Evolutionary conservation across 2,329 filamentous ascomycete genomes (phyloP).

Genomic region (Aspergillus luchuensis): DNA sequence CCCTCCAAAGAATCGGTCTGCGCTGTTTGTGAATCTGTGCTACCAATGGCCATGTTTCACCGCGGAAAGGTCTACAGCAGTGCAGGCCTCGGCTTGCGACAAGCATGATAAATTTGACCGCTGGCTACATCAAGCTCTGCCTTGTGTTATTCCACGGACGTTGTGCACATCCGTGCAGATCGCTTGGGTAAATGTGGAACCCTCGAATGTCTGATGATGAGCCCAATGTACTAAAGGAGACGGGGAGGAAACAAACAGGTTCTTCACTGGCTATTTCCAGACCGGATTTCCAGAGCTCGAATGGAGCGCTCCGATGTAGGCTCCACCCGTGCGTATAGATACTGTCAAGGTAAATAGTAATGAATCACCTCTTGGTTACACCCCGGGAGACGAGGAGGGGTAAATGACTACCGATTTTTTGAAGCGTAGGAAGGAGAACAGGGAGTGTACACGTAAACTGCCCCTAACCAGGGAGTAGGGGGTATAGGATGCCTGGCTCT

Average conservation of each 20-base stretch:
- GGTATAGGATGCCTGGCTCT: neutral
- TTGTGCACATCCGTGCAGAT: neutral
- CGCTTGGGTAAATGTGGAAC: neutral
- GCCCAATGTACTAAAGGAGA: neutral
- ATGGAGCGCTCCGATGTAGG: neutral
- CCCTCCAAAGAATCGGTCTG: neutral
- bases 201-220: neutral
- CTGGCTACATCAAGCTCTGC: neutral
- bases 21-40: neutral
- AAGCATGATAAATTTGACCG: neutral
- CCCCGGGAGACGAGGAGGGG: neutral
- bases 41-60: constrained; percentile 6
- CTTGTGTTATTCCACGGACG: neutral
- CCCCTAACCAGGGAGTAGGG: neutral
- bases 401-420: neutral
- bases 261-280: neutral
- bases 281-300: neutral
- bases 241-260: neutral
- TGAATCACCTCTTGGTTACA: neutral
- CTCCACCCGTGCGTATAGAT: neutral
- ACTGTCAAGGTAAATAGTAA: neutral
- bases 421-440: neutral
- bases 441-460: neutral
- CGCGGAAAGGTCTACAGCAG: neutral
- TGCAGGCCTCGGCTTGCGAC: neutral